Evolutionary conservation across 2,329 filamentous ascomycete species (phyloP).

Genomic region (Alternaria panax): DNA sequence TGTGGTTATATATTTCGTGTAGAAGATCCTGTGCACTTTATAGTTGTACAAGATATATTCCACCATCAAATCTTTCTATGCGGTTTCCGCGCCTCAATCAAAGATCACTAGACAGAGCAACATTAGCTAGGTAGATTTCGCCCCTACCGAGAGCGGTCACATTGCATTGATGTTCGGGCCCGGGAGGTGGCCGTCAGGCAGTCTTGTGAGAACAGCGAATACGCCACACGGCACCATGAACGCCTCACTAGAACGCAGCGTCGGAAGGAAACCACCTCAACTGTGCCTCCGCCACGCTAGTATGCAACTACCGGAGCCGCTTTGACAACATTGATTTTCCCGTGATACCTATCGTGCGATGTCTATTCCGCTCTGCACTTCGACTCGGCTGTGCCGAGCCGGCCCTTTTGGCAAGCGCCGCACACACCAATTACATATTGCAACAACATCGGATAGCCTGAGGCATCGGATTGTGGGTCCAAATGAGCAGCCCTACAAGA

Average conservation of each 20-base stretch:
- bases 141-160: slow-evolving; percentile 25
- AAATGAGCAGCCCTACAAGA: slow-evolving; percentile 1
- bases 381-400: slow-evolving; percentile 4
- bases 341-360: slow-evolving; percentile 8
- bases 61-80: slow-evolving; percentile 17
- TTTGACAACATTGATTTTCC: slow-evolving; percentile 1
- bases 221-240: slow-evolving; percentile 31
- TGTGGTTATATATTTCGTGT: slow-evolving; percentile 11
- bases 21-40: slow-evolving; percentile 21
- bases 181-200: slow-evolving; percentile 26
- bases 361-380: slow-evolving; percentile 1
- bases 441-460: slow-evolving; percentile 8
- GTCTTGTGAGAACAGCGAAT: slow-evolving; percentile 24
- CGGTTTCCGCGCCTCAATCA: slow-evolving; percentile 31
- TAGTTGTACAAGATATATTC: slow-evolving; percentile 22
- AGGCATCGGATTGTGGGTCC: slow-evolving; percentile 9
- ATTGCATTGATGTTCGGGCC: slow-evolving; percentile 27
- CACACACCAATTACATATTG: slow-evolving; percentile 10
- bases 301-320: slow-evolving; percentile 6
- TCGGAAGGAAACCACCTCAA: slow-evolving; percentile 12
- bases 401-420: slow-evolving; percentile 12
- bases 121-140: slow-evolving; percentile 19
- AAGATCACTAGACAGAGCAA: slow-evolving; percentile 20
- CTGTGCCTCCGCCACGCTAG: slow-evolving; percentile 30
- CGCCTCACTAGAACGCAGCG: slow-evolving; percentile 26